Conservation (phyloP, 2,329 filamentous ascomycete species). For the Graphilbum fragrans region DNA sequence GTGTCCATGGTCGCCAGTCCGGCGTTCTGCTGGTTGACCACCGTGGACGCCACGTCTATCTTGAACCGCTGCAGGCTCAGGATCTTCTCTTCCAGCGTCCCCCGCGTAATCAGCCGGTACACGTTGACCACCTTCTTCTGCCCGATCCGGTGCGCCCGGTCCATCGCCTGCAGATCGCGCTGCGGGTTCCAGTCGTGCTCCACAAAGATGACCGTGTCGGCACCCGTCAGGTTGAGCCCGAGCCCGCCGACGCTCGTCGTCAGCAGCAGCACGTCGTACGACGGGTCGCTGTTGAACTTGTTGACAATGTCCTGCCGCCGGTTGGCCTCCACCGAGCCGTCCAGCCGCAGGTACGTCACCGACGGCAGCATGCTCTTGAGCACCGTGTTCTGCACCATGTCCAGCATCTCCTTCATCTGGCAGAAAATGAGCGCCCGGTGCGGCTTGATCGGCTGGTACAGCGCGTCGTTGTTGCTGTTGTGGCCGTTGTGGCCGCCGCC, state of each 20-base stretch:
- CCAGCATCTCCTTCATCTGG: conserved; percentile 99
- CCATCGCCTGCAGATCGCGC: conserved; percentile 97
- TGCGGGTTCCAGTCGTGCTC: conserved; percentile 99
- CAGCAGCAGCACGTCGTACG: conserved; percentile 84
- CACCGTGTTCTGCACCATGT: conserved; percentile 95
- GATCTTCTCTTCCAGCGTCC: conserved; percentile 97
- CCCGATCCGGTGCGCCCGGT: conserved; percentile 92
- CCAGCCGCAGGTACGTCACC: conserved; percentile 86
- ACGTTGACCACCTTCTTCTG: conserved; percentile 99
- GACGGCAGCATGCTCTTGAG: conserved; percentile 82
- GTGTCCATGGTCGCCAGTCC: conserved; percentile 94
- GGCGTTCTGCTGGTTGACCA: conserved; percentile 98
- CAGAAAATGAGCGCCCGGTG: conserved; percentile 96
- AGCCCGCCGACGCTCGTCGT: conserved; percentile 93
- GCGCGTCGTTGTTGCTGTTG: conserved; percentile 31
- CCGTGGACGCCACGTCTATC: conserved; percentile 94
- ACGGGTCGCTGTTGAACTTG: conserved; percentile 95
- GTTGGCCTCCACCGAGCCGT: conserved; percentile 83
- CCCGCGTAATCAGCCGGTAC: conserved; percentile 89
- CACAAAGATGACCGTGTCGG: conserved; percentile 97
- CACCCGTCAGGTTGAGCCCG: conserved; percentile 88
- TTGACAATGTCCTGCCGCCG: conserved; percentile 97
- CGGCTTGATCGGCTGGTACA: conserved; percentile 78
- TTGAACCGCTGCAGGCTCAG: conserved; percentile 97
- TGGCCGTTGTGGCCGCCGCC: neutral